A percentile compares a stretch with the other conserved stretches of the same genome.
These are phyloP conservation scores for Marasmius fiardii DNA, from an alignment of 1,284 basidiomycete genomes.

Conservation along the genomic window DNA sequence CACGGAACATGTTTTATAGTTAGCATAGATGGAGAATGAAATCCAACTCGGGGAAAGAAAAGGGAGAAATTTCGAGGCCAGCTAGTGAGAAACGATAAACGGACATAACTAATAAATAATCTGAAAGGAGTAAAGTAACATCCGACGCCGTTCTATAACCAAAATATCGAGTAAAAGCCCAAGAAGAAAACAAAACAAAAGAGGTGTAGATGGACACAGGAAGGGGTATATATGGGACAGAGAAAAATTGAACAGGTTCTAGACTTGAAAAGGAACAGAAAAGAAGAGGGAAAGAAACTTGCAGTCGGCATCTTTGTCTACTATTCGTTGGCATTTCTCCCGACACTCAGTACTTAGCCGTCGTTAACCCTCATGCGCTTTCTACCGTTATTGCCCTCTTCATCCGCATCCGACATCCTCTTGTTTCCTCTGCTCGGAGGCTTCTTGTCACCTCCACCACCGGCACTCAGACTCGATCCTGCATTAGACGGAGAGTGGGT, in stretches of 20 bases:
- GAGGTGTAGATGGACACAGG: background rate
- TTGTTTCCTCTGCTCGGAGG: background rate
- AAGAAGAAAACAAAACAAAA: background rate
- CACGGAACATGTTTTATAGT: background rate
- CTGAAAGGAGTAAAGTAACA: background rate
- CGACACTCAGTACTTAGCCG: too few species aligned
- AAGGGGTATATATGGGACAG: background rate
- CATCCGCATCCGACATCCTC: background rate
- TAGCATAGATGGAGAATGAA: background rate
- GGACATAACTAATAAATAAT: background rate
- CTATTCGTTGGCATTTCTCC: too few species aligned
- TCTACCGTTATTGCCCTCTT: background rate
- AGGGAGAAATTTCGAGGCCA: background rate
- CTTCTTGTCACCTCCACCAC: background rate
- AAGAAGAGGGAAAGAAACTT: too few species aligned
- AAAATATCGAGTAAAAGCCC: background rate
- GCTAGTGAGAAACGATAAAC: background rate
- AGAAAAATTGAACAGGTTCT: background rate
- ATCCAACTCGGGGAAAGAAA: background rate
- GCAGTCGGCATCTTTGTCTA: too few species aligned
- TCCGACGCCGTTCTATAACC: background rate
- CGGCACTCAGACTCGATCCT: background rate
- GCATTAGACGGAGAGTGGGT: too few species aligned
- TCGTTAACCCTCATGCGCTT: background rate
- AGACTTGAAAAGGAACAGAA: background rate